Conservation (phyloP, 148 eudicot genomes). For the Nepenthes mirabilis region DNA sequence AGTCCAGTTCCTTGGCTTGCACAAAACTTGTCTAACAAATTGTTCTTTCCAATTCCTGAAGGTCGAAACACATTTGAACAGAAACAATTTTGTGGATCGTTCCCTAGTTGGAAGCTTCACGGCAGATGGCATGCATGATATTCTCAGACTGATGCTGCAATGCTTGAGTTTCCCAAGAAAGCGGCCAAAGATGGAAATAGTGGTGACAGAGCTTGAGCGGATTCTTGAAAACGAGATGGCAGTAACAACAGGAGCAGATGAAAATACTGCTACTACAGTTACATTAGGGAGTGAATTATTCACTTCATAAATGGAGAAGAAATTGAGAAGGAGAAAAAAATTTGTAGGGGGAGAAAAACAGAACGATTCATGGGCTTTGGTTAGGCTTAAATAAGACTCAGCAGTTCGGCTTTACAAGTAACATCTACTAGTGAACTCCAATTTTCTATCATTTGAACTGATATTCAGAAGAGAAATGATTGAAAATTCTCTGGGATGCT, state of each 20-base stretch:
- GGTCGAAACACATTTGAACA: conserved; percentile 9
- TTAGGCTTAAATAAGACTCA: too few relatives aligned
- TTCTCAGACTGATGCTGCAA: conserved; percentile 19
- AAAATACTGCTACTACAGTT: conserved; percentile 21
- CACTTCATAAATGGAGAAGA: background rate
- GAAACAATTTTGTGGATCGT: conserved; percentile 25
- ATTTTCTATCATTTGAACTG: too few relatives aligned
- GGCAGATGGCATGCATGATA: conserved; percentile 28
- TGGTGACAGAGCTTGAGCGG: conserved; percentile 24
- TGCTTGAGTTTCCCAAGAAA: conserved; percentile 27
- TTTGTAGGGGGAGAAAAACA: too few relatives aligned
- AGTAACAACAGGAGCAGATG: conserved; percentile 27
- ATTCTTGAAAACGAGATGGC: conserved; percentile 33
- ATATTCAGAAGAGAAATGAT: too few relatives aligned
- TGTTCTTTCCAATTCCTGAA: too few relatives aligned
- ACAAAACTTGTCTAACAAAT: too few relatives aligned
- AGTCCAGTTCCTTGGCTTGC: too few relatives aligned
- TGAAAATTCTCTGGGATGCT: too few relatives aligned
- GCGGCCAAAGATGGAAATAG: conserved; percentile 33
- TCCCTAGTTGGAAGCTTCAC: conserved; percentile 33
- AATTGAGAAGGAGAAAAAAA: too few relatives aligned
- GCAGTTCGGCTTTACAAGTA: too few relatives aligned
- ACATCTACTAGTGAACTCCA: too few relatives aligned
- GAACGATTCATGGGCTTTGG: too few relatives aligned
- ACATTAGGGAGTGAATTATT: conserved; percentile 33